Conservation (phyloP, 2,329 filamentous ascomycete genomes). For the Phoma sp. region DNA sequence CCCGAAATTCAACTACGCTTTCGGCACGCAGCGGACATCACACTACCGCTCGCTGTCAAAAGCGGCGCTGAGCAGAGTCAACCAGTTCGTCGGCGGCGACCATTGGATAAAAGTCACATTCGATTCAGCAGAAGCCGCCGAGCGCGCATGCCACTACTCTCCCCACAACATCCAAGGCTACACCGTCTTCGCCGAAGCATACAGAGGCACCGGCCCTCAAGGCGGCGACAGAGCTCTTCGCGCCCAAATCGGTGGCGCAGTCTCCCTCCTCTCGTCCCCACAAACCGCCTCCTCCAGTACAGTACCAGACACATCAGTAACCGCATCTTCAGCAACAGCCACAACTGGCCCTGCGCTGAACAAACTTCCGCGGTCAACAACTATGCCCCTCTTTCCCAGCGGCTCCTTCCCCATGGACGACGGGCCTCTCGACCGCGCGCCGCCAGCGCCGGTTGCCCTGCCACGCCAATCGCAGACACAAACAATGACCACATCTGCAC, state of each 20-base stretch:
- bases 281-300: slow-evolving; percentile 46
- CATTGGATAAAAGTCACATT: slow-evolving; percentile 80
- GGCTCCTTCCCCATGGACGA: slow-evolving; percentile 38
- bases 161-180: slow-evolving; percentile 58
- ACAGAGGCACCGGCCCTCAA: slow-evolving; percentile 53
- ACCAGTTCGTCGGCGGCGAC: slow-evolving; percentile 80
- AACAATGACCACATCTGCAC: slow-evolving; percentile 29
- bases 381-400: slow-evolving; percentile 22
- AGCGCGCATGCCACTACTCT: slow-evolving; percentile 56
- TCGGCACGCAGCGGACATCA: slow-evolving; percentile 73
- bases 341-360: slow-evolving; percentile 26
- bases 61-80: slow-evolving; percentile 79
- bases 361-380: slow-evolving; percentile 29
- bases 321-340: slow-evolving; percentile 49
- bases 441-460: slow-evolving; percentile 40
- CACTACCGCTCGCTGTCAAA: slow-evolving; percentile 72
- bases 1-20: slow-evolving; percentile 74
- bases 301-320: slow-evolving; percentile 45
- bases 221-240: slow-evolving; percentile 53
- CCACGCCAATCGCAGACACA: slow-evolving; percentile 32
- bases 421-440: slow-evolving; percentile 10
- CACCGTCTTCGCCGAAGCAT: slow-evolving; percentile 57
- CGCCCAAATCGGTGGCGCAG: slow-evolving; percentile 40
- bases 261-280: slow-evolving; percentile 43
- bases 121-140: slow-evolving; percentile 57